Evolutionary conservation across 305 asterid species (phyloP).

Genomic region (Fraxinus xanthoxyloides): DNA sequence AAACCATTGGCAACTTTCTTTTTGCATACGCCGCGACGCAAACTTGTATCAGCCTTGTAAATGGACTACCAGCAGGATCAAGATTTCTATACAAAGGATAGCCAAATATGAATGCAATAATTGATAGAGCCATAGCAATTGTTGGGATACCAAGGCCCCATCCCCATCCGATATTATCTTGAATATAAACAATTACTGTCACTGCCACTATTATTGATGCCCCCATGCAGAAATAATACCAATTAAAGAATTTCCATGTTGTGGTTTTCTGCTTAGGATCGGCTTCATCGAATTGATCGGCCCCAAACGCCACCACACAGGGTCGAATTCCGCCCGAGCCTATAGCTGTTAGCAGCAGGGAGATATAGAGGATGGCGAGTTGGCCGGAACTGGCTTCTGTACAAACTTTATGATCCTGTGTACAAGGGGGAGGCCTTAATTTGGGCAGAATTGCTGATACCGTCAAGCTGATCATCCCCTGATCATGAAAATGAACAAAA

Average conservation of each 20-base stretch:
- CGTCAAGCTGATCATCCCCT: constrained; percentile 81
- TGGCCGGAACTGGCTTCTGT: constrained; percentile 57
- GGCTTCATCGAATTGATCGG: constrained; percentile 78
- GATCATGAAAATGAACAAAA: constrained; percentile 2
- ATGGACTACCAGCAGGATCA: constrained; percentile 97
- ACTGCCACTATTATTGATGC: constrained; percentile 72
- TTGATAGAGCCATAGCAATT: constrained; percentile 69
- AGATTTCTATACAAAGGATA: constrained; percentile 74
- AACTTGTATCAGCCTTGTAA: constrained; percentile 81
- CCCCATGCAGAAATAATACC: constrained; percentile 96
- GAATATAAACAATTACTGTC: constrained; percentile 74
- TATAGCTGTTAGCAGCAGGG: constrained; percentile 63
- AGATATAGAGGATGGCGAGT: constrained; percentile 58
- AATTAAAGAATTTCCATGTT: constrained; percentile 96
- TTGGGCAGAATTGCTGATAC: constrained; percentile 68
- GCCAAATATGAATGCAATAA: constrained; percentile 60
- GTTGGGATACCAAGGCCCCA: constrained; percentile 83
- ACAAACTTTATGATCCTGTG: constrained; percentile 33
- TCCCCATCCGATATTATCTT: constrained; percentile 86
- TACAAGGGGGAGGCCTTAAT: constrained; percentile 71
- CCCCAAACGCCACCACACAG: constrained; percentile 85
- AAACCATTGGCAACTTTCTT: constrained; percentile 47
- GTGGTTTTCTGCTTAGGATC: constrained; percentile 61
- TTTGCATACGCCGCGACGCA: constrained; percentile 72
- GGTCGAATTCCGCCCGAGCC: constrained; percentile 87